These are phyloP conservation scores for Pontederia crassipes DNA, from an alignment of 176 grass and related monocot species.

Conservation along the genomic window DNA sequence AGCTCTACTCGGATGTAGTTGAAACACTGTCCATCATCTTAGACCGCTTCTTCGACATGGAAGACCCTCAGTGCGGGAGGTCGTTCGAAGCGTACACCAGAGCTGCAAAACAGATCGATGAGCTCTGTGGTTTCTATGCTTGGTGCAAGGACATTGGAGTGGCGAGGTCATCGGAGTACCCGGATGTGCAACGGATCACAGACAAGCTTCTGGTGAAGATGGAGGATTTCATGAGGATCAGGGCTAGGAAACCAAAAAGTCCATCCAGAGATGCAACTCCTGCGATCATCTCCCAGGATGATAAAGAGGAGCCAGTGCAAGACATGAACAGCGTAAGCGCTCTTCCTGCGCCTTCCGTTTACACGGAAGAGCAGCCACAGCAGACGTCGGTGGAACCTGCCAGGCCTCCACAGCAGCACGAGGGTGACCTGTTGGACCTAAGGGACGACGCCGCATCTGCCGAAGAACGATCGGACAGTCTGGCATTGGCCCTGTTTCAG, in stretches of 20 bases:
- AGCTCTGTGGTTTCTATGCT: constrained; percentile 35
- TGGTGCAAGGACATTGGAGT: constrained; percentile 56
- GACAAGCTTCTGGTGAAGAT: constrained; percentile 46
- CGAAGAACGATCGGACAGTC: constrained; percentile 50
- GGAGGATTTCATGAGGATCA: constrained; percentile 60
- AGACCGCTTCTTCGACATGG: constrained; percentile 84
- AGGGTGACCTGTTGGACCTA: constrained; percentile 48
- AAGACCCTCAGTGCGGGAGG: constrained; percentile 52
- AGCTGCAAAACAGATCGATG: constrained; percentile 55
- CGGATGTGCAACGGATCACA: constrained; percentile 47
- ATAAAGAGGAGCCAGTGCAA: constrained; percentile 11
- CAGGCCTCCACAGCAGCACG: constrained; percentile 5
- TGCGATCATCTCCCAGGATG: neutral
- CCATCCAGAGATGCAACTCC: constrained; percentile 19
- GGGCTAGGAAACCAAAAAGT: constrained; percentile 23
- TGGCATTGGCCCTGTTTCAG: constrained; percentile 69
- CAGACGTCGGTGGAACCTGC: neutral
- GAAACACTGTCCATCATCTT: constrained; percentile 39
- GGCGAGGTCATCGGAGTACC: constrained; percentile 33
- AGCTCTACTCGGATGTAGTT: constrained; percentile 39
- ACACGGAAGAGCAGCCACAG: constrained; percentile 20
- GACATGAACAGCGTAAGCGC: constrained; percentile 20
- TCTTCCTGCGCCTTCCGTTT: constrained; percentile 8
- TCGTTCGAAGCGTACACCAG: constrained; percentile 52
- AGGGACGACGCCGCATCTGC: constrained; percentile 27